A percentile compares a stretch with the other conserved stretches of the same genome.
phyloP scores from a whole-genome alignment of 805 yeast species.

The Tetrapisispora pingtungensis region DNA sequence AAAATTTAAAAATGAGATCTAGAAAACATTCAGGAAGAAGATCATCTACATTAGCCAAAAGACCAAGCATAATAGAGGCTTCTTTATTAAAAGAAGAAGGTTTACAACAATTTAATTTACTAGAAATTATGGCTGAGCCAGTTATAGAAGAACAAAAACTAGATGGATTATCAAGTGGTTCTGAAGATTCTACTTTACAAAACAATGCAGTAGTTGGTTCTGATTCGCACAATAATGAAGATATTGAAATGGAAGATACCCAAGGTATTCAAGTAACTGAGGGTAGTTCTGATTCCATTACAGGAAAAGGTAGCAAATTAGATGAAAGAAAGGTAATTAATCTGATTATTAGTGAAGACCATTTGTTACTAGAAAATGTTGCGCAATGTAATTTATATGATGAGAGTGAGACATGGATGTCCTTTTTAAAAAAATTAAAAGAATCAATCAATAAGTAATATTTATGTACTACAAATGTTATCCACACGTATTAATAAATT shows the following conservation, averaged over 20 bases:
- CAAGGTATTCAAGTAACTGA: neutral
- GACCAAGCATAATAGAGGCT: slow-evolving; percentile 25
- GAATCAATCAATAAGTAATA: no score
- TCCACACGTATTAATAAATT: no score
- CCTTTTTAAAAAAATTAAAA: slow-evolving; percentile 13
- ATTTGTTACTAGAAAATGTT: slow-evolving; percentile 12
- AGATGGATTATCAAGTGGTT: neutral
- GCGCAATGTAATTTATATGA: slow-evolving; percentile 21
- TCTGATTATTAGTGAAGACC: slow-evolving; percentile 25
- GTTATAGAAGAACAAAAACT: slow-evolving; percentile 15
- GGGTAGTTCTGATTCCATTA: neutral
- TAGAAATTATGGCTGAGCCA: slow-evolving; percentile 25
- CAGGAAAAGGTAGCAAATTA: no score
- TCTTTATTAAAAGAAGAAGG: slow-evolving; percentile 28
- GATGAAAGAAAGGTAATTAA: neutral
- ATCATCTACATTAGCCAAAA: slow-evolving; percentile 20
- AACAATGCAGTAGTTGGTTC: neutral
- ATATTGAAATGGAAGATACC: neutral
- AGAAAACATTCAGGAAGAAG: slow-evolving; percentile 19
- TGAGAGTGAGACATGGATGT: slow-evolving; percentile 13
- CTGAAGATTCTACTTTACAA: slow-evolving; percentile 4
- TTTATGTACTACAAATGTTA: no score
- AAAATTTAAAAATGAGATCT: neutral
- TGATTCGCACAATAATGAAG: slow-evolving; percentile 1
- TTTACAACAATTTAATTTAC: slow-evolving; percentile 25